Percentiles rank a stretch among this genome's conserved stretches.
These are phyloP conservation scores for Trebouxia sp. DNA, from an alignment of 139 green algal species.

Conservation along the genomic window DNA sequence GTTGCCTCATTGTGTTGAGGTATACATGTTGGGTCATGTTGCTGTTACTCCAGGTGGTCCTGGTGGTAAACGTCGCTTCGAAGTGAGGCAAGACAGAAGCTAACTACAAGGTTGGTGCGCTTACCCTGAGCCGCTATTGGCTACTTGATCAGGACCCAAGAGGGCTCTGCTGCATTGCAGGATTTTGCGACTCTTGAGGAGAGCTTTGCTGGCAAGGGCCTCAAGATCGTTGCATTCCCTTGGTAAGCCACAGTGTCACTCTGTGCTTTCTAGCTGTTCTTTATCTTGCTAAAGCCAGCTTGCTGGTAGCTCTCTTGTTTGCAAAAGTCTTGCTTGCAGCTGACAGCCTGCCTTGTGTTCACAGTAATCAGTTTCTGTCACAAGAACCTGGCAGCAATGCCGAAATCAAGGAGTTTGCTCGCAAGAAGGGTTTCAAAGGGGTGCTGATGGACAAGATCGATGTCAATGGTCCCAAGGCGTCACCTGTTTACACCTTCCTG, in stretches of 20 bases:
- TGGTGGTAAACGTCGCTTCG: conserved; percentile 52
- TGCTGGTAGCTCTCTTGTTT: no score
- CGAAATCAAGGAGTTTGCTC: conserved; percentile 44
- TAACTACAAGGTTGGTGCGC: conserved; percentile 53
- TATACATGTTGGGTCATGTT: not conserved
- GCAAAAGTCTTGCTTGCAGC: no score
- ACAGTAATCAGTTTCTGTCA: conserved; percentile 49
- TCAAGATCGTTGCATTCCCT: conserved; percentile 55
- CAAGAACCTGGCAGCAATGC: conserved; percentile 46
- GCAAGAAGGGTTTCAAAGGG: conserved; percentile 35
- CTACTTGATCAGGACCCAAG: no score
- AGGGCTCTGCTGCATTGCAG: not conserved
- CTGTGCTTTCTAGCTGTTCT: no score
- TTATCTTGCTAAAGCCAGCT: no score
- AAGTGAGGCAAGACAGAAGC: conserved; percentile 54
- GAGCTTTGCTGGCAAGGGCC: conserved; percentile 39
- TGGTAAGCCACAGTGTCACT: conserved; percentile 29
- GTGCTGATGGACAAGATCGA: conserved; percentile 43
- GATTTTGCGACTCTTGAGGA: conserved; percentile 42
- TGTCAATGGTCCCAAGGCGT: conserved; percentile 31
- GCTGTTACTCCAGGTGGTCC: conserved; percentile 22
- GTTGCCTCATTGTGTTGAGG: no score
- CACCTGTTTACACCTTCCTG: conserved; percentile 34
- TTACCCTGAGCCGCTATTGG: no score
- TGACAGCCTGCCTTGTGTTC: no score